Evolutionary conservation across 768 basidiomycete genomes (phyloP), one percentile per base, ranked within the genome.

Genomic region (Pholiota microspora): DNA sequence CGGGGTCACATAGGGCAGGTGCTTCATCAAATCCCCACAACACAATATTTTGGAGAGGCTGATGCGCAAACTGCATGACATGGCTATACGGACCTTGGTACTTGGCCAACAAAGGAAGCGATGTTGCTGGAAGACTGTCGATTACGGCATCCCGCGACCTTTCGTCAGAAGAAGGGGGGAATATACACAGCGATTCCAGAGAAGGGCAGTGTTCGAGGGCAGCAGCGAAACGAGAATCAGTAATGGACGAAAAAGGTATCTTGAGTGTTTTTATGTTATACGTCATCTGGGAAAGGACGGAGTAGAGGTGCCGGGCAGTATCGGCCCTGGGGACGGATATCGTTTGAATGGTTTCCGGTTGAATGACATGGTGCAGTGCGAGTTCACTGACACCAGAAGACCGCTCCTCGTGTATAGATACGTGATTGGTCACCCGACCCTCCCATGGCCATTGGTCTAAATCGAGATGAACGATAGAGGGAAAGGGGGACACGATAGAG

Each of bases 381-480:
- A 57, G 9, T 13, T 58, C 54, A 53, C 64, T 67, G 36, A 70
- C 67, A 31, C 72, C 70, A n/a, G 53, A 49, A 2, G 59, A 55
- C 15, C 62, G 59, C 45, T 68, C 67, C 55, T 73, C 72, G 53
- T 71, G 69, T 12, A 71, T 63, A 8, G 70, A 71, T 13, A 69
- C 67, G 44, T 69, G 67, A 31, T 71, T 68, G 3, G 72, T 70
- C 45, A 62, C 51, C 16, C 62, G 59, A 7, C 70, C 72, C 49
- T 70, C 66, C 72, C 72, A 73, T 27, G 70, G 69, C 70, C 70
- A 73, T 25, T 73, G 70, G 51, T 73, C 72, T 18, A 73, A 53
- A 53, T 71, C 69, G 13, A 73, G 64, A 34, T 67, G 61, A 8
- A 38, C 45, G 44, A 73, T 53, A 32, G 13, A 49, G 10, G 44